Conservation (phyloP, 495 filamentous ascomycete genomes). For the Neurospora terricola region DNA sequence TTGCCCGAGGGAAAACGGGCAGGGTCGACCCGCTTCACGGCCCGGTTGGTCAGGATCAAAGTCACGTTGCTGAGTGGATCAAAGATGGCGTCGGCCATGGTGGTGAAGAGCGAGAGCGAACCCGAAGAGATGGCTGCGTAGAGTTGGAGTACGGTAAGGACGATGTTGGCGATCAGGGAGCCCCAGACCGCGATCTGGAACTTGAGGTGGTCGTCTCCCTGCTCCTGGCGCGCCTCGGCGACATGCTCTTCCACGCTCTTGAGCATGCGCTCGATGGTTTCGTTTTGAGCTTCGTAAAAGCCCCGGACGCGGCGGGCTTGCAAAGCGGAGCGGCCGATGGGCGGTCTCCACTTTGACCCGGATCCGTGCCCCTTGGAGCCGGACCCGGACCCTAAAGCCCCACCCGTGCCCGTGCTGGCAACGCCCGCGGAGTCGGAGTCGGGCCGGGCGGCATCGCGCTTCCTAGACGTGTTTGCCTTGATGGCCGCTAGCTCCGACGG, state of each 20-base stretch:
- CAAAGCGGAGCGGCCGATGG: slow-evolving; percentile 27
- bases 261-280: slow-evolving; percentile 82
- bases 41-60: slow-evolving; percentile 78
- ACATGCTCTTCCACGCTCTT: slow-evolving; percentile 90
- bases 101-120: slow-evolving; percentile 91
- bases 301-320: slow-evolving; percentile 58
- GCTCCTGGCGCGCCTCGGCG: slow-evolving; percentile 66
- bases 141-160: slow-evolving; percentile 70
- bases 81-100: slow-evolving; percentile 95
- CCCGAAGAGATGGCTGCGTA: slow-evolving; percentile 81
- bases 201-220: slow-evolving; percentile 69
- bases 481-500: slow-evolving; percentile 69
- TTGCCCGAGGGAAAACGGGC: slow-evolving; percentile 87
- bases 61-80: slow-evolving; percentile 88
- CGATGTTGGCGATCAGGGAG: slow-evolving; percentile 76
- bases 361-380: background rate
- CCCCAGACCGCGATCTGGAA: slow-evolving; percentile 84
- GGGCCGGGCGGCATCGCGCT: slow-evolving; percentile 42
- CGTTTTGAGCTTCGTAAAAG: slow-evolving; percentile 90
- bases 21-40: slow-evolving; percentile 81
- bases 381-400: background rate
- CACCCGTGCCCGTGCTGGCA: slow-evolving; percentile 23
- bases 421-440: slow-evolving; percentile 11
- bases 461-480: slow-evolving; percentile 71
- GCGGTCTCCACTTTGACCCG: slow-evolving; percentile 6